A percentile compares a stretch with the other conserved stretches of the same genome.
Conservation (phyloP, 2,329 filamentous ascomycete genomes). For the Alternaria angustiovoidea region DNA sequence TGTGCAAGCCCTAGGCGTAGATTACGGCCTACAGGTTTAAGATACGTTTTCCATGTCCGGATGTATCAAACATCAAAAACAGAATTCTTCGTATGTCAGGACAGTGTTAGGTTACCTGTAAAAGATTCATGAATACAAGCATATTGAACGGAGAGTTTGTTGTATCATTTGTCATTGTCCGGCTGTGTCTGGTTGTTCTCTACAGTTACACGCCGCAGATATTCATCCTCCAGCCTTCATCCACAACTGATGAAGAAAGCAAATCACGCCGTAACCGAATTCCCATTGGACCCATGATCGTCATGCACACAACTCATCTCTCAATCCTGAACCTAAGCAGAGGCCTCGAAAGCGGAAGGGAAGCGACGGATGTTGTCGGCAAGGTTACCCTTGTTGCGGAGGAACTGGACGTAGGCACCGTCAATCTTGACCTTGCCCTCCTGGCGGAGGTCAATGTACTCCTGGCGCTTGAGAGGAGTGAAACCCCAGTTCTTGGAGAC, state of each 20-base stretch:
- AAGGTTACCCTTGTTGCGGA: constrained; percentile 89
- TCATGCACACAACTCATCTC: constrained; percentile 33
- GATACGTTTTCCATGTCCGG: background rate
- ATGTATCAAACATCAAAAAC: background rate
- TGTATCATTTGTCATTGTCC: constrained; percentile 48
- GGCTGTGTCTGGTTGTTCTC: constrained; percentile 39
- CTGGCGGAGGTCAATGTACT: constrained; percentile 95
- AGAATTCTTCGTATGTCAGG: background rate
- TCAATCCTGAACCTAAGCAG: constrained; percentile 41
- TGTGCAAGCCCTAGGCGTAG: background rate
- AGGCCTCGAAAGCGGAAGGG: constrained; percentile 81
- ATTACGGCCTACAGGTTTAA: background rate
- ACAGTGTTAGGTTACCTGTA: background rate
- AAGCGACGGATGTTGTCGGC: constrained; percentile 90
- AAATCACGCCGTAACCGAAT: constrained; percentile 50
- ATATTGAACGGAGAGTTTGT: background rate
- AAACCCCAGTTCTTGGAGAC: constrained; percentile 99
- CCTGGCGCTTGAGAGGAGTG: constrained; percentile 96
- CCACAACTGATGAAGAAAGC: constrained; percentile 46
- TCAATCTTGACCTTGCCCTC: constrained; percentile 94
- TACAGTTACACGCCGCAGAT: constrained; percentile 38
- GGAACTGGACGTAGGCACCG: constrained; percentile 99
- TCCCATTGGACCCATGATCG: constrained; percentile 46
- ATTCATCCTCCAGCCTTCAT: constrained; percentile 40
- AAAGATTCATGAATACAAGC: background rate